phyloP scores from a whole-genome alignment of 257 asterid species.

The Solanum okadae region DNA sequence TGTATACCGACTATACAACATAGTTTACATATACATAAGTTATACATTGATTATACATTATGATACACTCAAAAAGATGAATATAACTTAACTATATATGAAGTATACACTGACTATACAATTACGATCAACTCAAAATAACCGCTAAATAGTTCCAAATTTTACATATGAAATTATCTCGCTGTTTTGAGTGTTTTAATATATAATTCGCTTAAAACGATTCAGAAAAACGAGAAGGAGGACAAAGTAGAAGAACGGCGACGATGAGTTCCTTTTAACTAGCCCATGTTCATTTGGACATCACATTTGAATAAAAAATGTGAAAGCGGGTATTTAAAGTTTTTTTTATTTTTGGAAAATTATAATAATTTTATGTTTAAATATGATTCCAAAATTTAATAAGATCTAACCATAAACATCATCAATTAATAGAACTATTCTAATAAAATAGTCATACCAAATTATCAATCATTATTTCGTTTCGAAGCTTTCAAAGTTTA shows the following conservation, averaged over 20 bases:
- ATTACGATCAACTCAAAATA: too few relatives aligned
- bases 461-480: background rate
- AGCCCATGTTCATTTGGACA: background rate
- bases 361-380: background rate
- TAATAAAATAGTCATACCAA: background rate
- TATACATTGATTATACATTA: too few relatives aligned
- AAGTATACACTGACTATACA: too few relatives aligned
- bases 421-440: too few relatives aligned
- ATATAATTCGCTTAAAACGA: too few relatives aligned
- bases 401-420: background rate
- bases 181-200: too few relatives aligned
- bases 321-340: background rate
- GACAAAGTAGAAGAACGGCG: background rate
- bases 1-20: too few relatives aligned
- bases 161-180: too few relatives aligned
- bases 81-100: background rate
- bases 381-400: background rate
- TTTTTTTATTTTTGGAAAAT: too few relatives aligned
- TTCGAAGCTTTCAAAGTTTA: background rate
- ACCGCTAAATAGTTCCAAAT: too few relatives aligned
- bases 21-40: background rate
- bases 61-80: background rate
- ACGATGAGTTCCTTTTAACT: background rate
- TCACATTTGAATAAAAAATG: background rate
- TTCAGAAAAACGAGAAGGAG: too few relatives aligned